Evolutionary conservation across 768 basidiomycete genomes (phyloP).

Genomic region (Tylopilus balloui): DNA sequence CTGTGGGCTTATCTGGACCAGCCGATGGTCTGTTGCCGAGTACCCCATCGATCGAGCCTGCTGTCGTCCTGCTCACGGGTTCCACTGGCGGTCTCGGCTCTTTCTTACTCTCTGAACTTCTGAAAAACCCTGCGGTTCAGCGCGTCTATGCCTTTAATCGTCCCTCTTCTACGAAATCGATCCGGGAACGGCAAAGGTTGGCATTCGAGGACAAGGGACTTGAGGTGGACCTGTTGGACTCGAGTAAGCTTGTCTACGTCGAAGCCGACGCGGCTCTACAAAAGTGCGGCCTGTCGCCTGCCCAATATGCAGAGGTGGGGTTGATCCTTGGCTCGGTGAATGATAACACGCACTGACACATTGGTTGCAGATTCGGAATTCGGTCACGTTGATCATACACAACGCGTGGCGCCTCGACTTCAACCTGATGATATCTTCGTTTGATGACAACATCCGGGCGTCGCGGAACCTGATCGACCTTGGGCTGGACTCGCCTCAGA

Average conservation of each 20-base stretch:
- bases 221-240: slow-evolving; percentile 23
- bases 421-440: slow-evolving; percentile 38
- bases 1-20: slow-evolving; percentile 11
- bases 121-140: slow-evolving; percentile 19
- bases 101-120: slow-evolving; percentile 31
- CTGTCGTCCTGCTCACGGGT: slow-evolving; percentile 37
- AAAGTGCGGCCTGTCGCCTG: slow-evolving; percentile 28
- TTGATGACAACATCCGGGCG: slow-evolving; percentile 38
- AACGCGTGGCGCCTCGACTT: slow-evolving; percentile 46
- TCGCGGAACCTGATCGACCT: slow-evolving; percentile 36
- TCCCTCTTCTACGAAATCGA: slow-evolving; percentile 10
- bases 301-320: slow-evolving; percentile 18
- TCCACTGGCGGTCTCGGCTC: slow-evolving; percentile 40
- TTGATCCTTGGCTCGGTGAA: not conserved
- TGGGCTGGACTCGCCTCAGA: slow-evolving; percentile 26
- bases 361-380: slow-evolving; percentile 27
- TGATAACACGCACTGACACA: not conserved
- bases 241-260: slow-evolving; percentile 33
- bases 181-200: slow-evolving; percentile 25
- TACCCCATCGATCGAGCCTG: slow-evolving; percentile 2
- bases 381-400: slow-evolving; percentile 37
- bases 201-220: slow-evolving; percentile 33
- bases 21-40: slow-evolving; percentile 8
- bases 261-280: slow-evolving; percentile 30
- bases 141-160: slow-evolving; percentile 35